These are phyloP conservation scores for Asterella californica DNA, from an alignment of 225 moss, liverwort and hornwort species.

Conservation along the genomic window DNA sequence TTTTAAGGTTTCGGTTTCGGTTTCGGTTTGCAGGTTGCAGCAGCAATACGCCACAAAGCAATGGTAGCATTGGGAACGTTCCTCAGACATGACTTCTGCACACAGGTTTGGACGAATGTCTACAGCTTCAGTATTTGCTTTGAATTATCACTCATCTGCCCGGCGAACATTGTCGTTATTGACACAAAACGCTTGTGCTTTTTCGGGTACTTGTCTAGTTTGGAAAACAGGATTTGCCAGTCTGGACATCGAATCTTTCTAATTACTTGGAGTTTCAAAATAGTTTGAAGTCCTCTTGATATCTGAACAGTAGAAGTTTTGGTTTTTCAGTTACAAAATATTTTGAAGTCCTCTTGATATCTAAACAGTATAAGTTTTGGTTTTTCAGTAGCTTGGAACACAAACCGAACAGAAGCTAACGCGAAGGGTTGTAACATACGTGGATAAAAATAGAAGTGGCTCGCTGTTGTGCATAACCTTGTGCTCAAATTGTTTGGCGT, in stretches of 20 bases:
- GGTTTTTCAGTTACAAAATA: too few species aligned
- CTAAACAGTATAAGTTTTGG: too few species aligned
- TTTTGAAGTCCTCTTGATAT: too few species aligned
- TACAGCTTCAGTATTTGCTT: neutral
- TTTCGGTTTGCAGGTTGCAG: conserved; percentile 59
- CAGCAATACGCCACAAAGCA: conserved; percentile 70
- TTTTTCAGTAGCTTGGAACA: too few species aligned
- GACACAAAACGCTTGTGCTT: neutral
- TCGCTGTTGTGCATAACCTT: neutral
- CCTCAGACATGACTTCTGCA: conserved; percentile 66
- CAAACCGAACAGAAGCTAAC: too few species aligned
- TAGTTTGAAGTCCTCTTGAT: too few species aligned
- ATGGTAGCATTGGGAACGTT: conserved; percentile 90
- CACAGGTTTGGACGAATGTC: conserved; percentile 49
- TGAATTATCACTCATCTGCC: neutral
- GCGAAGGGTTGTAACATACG: neutral
- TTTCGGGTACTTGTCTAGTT: too few species aligned
- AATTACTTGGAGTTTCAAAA: too few species aligned
- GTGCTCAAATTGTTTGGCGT: neutral
- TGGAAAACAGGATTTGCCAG: too few species aligned
- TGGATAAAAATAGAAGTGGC: neutral
- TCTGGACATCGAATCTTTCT: too few species aligned
- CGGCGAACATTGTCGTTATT: neutral
- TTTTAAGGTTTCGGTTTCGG: neutral
- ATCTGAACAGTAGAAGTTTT: too few species aligned